These are phyloP conservation scores for Inga oerstediana DNA, from an alignment of 306 rosid genomes.

Conservation along the genomic window DNA sequence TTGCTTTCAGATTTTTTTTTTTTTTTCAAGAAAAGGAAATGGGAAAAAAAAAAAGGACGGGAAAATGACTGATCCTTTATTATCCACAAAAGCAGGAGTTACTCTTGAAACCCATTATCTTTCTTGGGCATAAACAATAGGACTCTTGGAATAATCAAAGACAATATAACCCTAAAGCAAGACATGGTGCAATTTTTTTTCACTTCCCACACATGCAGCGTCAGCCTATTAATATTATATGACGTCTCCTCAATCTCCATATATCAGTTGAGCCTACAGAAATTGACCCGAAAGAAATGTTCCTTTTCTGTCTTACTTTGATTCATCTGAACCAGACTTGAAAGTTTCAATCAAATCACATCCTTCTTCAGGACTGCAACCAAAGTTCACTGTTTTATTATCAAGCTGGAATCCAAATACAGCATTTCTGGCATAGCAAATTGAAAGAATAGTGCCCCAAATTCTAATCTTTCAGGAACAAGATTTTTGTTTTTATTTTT, in stretches of 20 bases:
- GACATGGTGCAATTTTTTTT: neutral
- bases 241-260: neutral
- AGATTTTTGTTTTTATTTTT: neutral
- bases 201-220: neutral
- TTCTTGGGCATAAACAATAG: too few relatives aligned
- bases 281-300: neutral
- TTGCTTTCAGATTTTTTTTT: too few relatives aligned
- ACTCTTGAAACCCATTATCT: too few relatives aligned
- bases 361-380: neutral
- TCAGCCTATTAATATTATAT: neutral
- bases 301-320: neutral
- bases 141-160: too few relatives aligned
- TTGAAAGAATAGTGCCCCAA: neutral
- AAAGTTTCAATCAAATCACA: neutral
- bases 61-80: too few relatives aligned
- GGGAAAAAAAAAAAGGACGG: too few relatives aligned
- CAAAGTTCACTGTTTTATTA: neutral
- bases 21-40: too few relatives aligned
- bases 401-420: constrained; percentile 9
- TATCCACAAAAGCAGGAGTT: too few relatives aligned
- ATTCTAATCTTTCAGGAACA: neutral
- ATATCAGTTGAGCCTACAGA: neutral
- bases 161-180: neutral
- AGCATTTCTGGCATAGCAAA: neutral
- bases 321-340: neutral